Base-by-base conservation (phyloP, 768 basidiomycete genomes). In the Trametopsis cervina region DNA sequence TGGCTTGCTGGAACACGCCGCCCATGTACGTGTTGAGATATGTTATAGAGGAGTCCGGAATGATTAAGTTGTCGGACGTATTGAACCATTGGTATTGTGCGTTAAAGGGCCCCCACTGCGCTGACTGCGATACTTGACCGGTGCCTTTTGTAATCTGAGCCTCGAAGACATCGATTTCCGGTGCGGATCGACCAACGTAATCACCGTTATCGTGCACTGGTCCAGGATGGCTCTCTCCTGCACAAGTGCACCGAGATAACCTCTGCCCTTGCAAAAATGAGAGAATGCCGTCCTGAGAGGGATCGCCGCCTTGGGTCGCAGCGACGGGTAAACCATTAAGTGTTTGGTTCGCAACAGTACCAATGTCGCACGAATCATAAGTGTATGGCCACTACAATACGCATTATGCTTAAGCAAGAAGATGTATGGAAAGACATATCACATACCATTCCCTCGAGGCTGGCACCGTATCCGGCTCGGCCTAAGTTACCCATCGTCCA, bases 111-210 rank as follows among this genome's bases (percentile, higher is more conserved):
- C 70, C 83, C 81, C 81, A 86, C 60, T 95, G 91, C 5, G 76
- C 81, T 40, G 87, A 90, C 63, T 91, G 89, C 4, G 90, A 93
- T 15, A 92, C 88, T 56, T 78, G 69, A 4, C 77, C 80, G 11
- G 49, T 59, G 44, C 39, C 40, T 4, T 55, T 46, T 37, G 44
- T 51, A 48, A 60, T 55, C 63, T 83, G 81, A 6, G 89, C 83
- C 69, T 92, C 90, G 59, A 92, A 81, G 23, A 90, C 69, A 69
- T 93, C 90, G 35, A 93, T 90, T 63, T 93, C 90, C 2, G 89
- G 89, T 12, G 89, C 85, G 26, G 82, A 63, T 38, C 90, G 76
- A 11, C 89, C 90, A 21, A 84, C 80, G 61, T 78, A 89, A 0
- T 78, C 72, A 2, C 87, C 86, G 58, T 89, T 83, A 0, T 73